Evolutionary conservation across 139 green algal species (phyloP).

Genomic region (Chlorella ohadii): DNA sequence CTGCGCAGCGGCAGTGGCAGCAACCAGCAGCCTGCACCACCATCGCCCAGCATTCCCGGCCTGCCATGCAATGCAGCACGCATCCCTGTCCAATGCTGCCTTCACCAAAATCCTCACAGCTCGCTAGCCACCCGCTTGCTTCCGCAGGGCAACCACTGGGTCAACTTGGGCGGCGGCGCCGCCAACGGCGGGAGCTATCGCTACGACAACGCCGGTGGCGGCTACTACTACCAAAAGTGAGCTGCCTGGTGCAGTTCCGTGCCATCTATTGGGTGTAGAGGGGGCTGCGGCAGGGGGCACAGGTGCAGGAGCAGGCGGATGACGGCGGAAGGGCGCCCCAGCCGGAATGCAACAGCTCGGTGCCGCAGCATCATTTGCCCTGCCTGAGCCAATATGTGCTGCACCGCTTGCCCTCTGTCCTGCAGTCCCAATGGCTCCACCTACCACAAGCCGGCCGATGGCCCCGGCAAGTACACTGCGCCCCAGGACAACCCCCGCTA

Average conservation of each 20-base stretch:
- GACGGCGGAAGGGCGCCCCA: neutral
- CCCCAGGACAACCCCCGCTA: neutral
- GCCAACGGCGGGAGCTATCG: neutral
- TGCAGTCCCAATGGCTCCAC: slow-evolving; percentile 3
- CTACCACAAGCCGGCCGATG: neutral
- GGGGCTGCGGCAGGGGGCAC: neutral
- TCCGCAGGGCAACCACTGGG: neutral
- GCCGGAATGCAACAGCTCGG: too few relatives aligned
- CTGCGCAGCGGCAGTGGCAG: too few relatives aligned
- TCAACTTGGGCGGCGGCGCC: neutral
- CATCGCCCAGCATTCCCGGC: too few relatives aligned
- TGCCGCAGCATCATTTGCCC: neutral
- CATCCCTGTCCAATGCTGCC: too few relatives aligned
- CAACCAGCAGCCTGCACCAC: too few relatives aligned
- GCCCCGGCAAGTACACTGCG: neutral
- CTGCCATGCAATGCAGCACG: too few relatives aligned
- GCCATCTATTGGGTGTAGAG: neutral
- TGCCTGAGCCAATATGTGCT: neutral
- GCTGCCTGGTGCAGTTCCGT: neutral
- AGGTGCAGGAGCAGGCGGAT: neutral
- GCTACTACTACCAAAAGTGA: slow-evolving; percentile 9
- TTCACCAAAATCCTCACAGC: too few relatives aligned
- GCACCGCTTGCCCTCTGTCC: neutral
- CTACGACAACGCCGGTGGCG: neutral
- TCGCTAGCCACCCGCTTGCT: too few relatives aligned